Percentiles rank a stretch among this genome's conserved stretches.
phyloP scores from a whole-genome alignment of 108 stramenopile species.

The Cylindrotheca fusiformis region DNA sequence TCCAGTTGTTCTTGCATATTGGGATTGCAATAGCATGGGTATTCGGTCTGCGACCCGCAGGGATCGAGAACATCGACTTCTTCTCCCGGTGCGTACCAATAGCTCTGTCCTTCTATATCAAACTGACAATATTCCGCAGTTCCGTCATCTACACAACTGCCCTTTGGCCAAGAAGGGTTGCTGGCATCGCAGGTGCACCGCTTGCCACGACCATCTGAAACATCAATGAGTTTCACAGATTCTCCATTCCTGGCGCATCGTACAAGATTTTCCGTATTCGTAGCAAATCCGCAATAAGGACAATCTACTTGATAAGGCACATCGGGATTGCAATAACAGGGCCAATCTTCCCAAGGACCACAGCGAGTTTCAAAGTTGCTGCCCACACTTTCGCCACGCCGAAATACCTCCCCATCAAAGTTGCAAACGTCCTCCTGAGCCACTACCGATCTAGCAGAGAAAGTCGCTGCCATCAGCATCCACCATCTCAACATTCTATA shows the following conservation, averaged over 20 bases:
- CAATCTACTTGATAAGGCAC: constrained; percentile 14
- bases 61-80: background rate
- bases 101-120: background rate
- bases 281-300: constrained; percentile 24
- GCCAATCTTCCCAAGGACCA: constrained; percentile 2
- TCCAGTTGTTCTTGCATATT: constrained; percentile 17
- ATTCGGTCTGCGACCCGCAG: background rate
- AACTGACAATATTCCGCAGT: background rate
- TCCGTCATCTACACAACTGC: background rate
- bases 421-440: background rate
- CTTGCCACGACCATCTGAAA: constrained; percentile 8
- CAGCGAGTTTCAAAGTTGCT: constrained; percentile 12
- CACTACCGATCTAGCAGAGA: no score
- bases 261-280: background rate
- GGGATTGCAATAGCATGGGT: constrained; percentile 32
- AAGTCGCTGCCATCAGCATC: no score
- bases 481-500: no score
- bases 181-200: constrained; percentile 7
- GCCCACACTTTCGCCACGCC: constrained; percentile 9
- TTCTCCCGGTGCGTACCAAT: background rate
- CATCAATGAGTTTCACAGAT: background rate
- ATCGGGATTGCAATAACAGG: constrained; percentile 23
- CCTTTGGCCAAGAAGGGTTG: background rate
- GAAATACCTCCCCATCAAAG: constrained; percentile 1
- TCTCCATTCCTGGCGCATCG: constrained; percentile 12